These are phyloP conservation scores for Ormosia semicastrata DNA, from an alignment of 306 rosid species.

Conservation along the genomic window DNA sequence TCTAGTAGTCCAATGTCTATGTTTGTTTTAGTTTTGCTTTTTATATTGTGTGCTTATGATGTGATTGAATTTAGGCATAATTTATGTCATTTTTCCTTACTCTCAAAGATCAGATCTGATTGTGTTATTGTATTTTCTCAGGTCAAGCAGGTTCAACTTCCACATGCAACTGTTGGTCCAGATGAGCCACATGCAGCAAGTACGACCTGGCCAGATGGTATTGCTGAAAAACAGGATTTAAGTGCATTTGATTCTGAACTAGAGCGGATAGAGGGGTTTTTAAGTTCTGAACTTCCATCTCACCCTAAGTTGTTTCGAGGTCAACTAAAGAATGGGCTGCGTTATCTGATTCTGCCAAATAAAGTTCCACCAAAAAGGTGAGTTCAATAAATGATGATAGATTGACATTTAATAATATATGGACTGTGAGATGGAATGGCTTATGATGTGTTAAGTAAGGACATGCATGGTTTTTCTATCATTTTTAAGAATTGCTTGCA, in stretches of 20 bases:
- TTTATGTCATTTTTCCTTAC: neutral
- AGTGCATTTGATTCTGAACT: constrained; percentile 51
- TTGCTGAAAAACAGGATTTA: constrained; percentile 69
- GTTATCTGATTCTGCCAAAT: constrained; percentile 81
- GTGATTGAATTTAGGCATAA: neutral
- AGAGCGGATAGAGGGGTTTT: constrained; percentile 59
- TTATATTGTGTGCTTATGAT: neutral
- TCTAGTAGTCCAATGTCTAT: neutral
- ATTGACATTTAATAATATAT: neutral
- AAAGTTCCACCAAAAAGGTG: constrained; percentile 94
- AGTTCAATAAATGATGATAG: constrained; percentile 8
- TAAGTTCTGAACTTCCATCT: constrained; percentile 71
- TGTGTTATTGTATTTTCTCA: constrained; percentile 15
- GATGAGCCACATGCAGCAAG: constrained; percentile 97
- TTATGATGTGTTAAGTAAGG: neutral
- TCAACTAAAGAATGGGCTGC: constrained; percentile 79
- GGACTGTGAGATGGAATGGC: neutral
- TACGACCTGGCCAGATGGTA: constrained; percentile 79
- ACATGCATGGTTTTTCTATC: neutral
- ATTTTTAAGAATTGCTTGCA: neutral
- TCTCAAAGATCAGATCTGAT: neutral
- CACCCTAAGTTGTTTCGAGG: constrained; percentile 91
- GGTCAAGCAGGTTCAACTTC: constrained; percentile 49
- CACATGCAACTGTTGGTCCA: constrained; percentile 79
- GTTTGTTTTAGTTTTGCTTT: constrained; percentile 11